Conservation (phyloP, 352 stramenopile species). For the Aphanomyces cochlioides region DNA sequence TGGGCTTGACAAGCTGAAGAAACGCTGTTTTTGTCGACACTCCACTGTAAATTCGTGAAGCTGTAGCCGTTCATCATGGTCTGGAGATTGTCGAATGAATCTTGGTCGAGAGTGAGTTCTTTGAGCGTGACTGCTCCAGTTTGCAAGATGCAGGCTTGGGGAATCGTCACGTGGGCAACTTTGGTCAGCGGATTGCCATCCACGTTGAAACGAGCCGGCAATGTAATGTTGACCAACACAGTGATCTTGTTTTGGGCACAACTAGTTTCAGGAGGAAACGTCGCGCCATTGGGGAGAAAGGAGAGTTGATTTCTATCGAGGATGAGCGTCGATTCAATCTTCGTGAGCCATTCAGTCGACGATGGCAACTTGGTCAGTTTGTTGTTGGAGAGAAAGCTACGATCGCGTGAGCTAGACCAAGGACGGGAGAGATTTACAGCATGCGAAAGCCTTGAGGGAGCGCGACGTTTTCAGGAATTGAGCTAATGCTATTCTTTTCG, state of each 20-base stretch:
- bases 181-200: neutral
- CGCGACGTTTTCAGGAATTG: neutral
- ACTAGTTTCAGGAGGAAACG: neutral
- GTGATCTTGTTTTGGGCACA: neutral
- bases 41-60: constrained; percentile 4
- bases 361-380: constrained; percentile 1
- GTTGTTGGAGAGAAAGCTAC: neutral
- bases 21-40: neutral
- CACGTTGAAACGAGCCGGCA: neutral
- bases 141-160: neutral
- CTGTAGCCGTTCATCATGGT: neutral
- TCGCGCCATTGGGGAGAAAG: neutral
- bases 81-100: neutral
- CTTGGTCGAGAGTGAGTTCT: neutral
- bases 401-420: too few species aligned
- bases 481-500: constrained; percentile 16
- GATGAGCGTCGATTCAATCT: neutral
- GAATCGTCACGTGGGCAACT: neutral
- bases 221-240: neutral
- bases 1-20: neutral
- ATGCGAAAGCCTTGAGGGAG: constrained; percentile 12
- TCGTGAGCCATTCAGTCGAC: neutral
- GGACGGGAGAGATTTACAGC: neutral
- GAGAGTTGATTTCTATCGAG: constrained; percentile 15
- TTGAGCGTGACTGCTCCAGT: neutral